These are phyloP conservation scores for Boletellus ananas DNA, from an alignment of 768 basidiomycete genomes.

Conservation along the genomic window DNA sequence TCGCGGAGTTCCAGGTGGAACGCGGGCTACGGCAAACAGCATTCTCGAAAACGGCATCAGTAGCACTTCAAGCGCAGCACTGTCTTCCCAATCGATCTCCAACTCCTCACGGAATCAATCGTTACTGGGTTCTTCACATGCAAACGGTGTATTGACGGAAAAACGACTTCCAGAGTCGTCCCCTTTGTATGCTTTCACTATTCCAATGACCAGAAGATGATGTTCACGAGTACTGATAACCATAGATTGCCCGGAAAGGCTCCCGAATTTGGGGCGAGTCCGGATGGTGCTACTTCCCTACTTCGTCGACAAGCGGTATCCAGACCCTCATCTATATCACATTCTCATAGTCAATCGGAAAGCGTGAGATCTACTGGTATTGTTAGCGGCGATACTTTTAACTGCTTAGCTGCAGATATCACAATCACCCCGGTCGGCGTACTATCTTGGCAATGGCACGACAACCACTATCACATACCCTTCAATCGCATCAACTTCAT, in stretches of 20 bases:
- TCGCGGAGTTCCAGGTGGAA: conserved; percentile 21
- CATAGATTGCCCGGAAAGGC: conserved; percentile 16
- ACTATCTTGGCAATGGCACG: conserved; percentile 36
- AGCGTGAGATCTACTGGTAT: conserved; percentile 35
- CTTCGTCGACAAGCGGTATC: conserved; percentile 40
- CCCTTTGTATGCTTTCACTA: conserved; percentile 16
- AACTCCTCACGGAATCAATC: conserved; percentile 16
- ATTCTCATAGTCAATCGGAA: conserved; percentile 46
- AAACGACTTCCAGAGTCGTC: conserved; percentile 18
- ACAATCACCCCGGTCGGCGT: conserved; percentile 33
- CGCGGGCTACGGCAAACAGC: conserved; percentile 14
- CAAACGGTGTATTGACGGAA: conserved; percentile 18
- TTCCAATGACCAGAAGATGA: not conserved
- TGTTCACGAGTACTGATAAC: conserved; percentile 11
- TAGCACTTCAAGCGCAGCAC: conserved; percentile 26
- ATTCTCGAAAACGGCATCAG: conserved; percentile 25
- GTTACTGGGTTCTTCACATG: conserved; percentile 1
- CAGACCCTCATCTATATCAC: conserved; percentile 43
- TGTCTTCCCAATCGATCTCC: conserved; percentile 13
- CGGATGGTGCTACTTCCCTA: conserved; percentile 14
- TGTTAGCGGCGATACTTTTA: conserved; percentile 9
- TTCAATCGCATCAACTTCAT: conserved; percentile 38
- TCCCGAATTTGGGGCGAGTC: conserved; percentile 9
- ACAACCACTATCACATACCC: conserved; percentile 52
- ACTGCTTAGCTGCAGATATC: conserved; percentile 30